Conservation (phyloP, 257 asterid genomes). For the Solanum phureja region DNA sequence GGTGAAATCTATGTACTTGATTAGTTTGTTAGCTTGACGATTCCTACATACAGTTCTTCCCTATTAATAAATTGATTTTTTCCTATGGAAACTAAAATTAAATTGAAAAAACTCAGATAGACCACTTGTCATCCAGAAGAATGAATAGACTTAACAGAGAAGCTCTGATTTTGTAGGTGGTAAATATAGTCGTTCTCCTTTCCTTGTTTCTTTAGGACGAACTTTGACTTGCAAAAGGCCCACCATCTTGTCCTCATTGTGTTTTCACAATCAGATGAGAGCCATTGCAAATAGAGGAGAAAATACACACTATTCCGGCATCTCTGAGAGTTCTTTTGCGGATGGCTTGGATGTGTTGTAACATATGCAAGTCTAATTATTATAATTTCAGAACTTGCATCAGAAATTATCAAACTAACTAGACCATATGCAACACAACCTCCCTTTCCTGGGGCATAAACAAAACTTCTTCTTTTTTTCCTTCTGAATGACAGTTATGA, state of each 20-base stretch:
- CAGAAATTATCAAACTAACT: not conserved
- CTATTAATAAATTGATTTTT: not conserved
- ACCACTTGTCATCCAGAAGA: not conserved
- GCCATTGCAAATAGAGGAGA: not conserved
- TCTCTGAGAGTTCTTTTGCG: not conserved
- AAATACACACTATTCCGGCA: not conserved
- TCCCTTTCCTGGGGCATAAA: not conserved
- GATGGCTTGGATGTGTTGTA: not conserved
- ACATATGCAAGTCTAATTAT: not conserved
- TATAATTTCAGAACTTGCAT: not conserved
- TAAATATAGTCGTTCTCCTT: not conserved
- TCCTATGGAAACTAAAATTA: not conserved
- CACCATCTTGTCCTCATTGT: not conserved
- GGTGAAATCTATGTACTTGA: not conserved
- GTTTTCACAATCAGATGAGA: not conserved
- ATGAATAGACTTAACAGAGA: not conserved
- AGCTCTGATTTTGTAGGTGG: not conserved
- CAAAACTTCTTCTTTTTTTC: too few species aligned
- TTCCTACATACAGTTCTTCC: not conserved
- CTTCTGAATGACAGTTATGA: not conserved
- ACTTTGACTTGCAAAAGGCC: not conserved
- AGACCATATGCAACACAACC: not conserved
- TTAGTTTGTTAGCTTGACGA: not conserved
- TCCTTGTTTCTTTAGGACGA: not conserved
- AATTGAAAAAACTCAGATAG: not conserved